These are phyloP conservation scores for Russula virescens DNA, from an alignment of 768 basidiomycete species.

Conservation along the genomic window DNA sequence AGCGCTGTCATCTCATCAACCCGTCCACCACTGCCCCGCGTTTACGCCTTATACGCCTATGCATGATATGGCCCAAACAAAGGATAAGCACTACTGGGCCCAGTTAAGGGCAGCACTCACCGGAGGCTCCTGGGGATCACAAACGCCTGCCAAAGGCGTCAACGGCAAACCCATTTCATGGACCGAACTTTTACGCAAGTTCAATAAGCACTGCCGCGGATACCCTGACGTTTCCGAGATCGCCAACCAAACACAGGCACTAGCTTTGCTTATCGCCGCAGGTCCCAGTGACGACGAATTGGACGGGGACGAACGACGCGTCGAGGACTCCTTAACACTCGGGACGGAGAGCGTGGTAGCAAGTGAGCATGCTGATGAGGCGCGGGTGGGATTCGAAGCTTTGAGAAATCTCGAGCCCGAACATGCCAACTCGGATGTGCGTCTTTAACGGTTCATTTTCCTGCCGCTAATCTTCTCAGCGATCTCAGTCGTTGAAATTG, in stretches of 20 bases:
- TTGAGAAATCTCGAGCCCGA: slow-evolving; percentile 20
- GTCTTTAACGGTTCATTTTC: slow-evolving; percentile 28
- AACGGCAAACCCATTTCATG: slow-evolving; percentile 54
- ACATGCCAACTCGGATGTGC: slow-evolving; percentile 39
- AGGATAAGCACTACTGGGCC: slow-evolving; percentile 73
- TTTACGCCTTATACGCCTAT: neutral
- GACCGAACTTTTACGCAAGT: slow-evolving; percentile 78
- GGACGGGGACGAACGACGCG: slow-evolving; percentile 54
- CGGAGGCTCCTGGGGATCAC: slow-evolving; percentile 65
- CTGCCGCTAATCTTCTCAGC: slow-evolving; percentile 17
- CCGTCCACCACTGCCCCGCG: too few species aligned
- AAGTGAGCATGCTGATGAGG: slow-evolving; percentile 16
- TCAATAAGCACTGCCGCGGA: slow-evolving; percentile 74
- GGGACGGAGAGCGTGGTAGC: slow-evolving; percentile 15
- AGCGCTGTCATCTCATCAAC: neutral
- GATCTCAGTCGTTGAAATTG: slow-evolving; percentile 54
- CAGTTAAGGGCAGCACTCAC: slow-evolving; percentile 68
- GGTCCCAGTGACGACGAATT: slow-evolving; percentile 39
- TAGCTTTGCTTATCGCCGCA: slow-evolving; percentile 45
- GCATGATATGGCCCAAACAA: slow-evolving; percentile 39
- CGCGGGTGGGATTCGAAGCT: slow-evolving; percentile 4
- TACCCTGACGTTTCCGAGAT: slow-evolving; percentile 57
- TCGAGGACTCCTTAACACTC: slow-evolving; percentile 24
- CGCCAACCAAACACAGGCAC: slow-evolving; percentile 58
- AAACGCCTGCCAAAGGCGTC: slow-evolving; percentile 53